These are phyloP conservation scores for Alternaria angustiovoidea DNA, from an alignment of 2,329 filamentous ascomycete genomes.

Conservation along the genomic window DNA sequence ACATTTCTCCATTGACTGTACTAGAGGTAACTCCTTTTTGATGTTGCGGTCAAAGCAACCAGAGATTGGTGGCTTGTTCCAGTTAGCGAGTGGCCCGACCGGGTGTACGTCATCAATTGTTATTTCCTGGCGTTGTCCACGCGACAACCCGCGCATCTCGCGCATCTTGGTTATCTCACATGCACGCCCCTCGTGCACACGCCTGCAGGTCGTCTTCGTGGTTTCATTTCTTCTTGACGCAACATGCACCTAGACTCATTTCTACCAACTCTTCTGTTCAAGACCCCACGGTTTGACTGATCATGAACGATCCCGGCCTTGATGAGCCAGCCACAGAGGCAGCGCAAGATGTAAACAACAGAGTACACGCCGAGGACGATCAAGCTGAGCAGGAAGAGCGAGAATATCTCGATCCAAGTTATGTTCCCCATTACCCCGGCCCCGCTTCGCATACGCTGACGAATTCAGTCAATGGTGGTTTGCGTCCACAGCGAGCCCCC, in stretches of 20 bases:
- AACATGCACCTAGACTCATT: constrained; percentile 1
- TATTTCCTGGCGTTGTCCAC: constrained; percentile 10
- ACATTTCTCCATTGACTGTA: neutral
- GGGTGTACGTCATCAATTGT: constrained; percentile 15
- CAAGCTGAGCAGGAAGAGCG: constrained; percentile 52
- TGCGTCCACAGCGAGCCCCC: constrained; percentile 65
- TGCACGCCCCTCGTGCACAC: constrained; percentile 9
- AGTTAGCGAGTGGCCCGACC: neutral
- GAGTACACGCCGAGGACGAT: constrained; percentile 40
- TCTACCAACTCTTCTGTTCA: neutral
- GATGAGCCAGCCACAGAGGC: constrained; percentile 59
- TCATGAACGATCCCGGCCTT: constrained; percentile 60
- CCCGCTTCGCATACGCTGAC: constrained; percentile 13
- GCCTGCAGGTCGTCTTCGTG: neutral
- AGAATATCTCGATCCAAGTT: constrained; percentile 57
- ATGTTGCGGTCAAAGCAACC: neutral
- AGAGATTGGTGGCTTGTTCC: constrained; percentile 9
- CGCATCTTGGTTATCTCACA: constrained; percentile 14
- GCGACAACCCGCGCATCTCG: constrained; percentile 11
- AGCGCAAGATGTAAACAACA: constrained; percentile 55
- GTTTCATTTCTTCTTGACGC: neutral
- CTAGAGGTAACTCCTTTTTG: neutral
- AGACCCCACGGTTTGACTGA: neutral
- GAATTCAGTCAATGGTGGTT: constrained; percentile 65
- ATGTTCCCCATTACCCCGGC: neutral